Evolutionary conservation across 2,329 filamentous ascomycete species (phyloP).

Genomic region (Ambrosiella xylebori): DNA sequence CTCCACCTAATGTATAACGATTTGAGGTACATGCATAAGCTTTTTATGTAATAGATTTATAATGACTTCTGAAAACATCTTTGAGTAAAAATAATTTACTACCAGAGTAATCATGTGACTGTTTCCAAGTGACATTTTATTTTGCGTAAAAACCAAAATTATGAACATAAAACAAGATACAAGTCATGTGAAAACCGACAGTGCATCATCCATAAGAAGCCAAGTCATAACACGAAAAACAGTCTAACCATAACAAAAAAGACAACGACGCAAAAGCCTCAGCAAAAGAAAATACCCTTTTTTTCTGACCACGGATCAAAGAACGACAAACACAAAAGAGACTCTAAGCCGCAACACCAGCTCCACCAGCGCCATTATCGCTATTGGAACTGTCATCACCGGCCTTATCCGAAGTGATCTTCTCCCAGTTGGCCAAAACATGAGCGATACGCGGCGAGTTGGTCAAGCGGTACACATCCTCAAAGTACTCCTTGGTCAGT

Average conservation of each 20-base stretch:
- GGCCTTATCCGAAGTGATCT: conserved; percentile 39
- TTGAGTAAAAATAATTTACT: too few relatives aligned
- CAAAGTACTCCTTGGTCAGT: conserved; percentile 96
- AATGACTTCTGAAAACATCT: too few relatives aligned
- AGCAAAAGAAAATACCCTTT: neutral
- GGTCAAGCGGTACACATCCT: conserved; percentile 91
- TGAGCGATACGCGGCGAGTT: conserved; percentile 64
- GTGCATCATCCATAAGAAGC: neutral
- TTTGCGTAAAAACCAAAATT: neutral
- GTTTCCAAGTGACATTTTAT: neutral
- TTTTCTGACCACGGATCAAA: neutral
- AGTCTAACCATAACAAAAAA: neutral
- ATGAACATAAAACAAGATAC: neutral
- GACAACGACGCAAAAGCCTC: neutral
- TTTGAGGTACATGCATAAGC: too few relatives aligned
- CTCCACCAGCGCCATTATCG: conserved; percentile 1
- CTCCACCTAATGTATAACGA: too few relatives aligned
- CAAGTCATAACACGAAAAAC: neutral
- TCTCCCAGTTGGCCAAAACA: conserved; percentile 74
- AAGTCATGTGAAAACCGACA: neutral
- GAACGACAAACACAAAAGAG: neutral
- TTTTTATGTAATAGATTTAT: too few relatives aligned
- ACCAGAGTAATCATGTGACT: too few relatives aligned
- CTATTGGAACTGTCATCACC: conserved; percentile 15
- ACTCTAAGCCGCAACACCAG: conserved; percentile 10